Evolutionary conservation across 805 yeast genomes (phyloP).

Genomic region (Myxozyma melibiosi): DNA sequence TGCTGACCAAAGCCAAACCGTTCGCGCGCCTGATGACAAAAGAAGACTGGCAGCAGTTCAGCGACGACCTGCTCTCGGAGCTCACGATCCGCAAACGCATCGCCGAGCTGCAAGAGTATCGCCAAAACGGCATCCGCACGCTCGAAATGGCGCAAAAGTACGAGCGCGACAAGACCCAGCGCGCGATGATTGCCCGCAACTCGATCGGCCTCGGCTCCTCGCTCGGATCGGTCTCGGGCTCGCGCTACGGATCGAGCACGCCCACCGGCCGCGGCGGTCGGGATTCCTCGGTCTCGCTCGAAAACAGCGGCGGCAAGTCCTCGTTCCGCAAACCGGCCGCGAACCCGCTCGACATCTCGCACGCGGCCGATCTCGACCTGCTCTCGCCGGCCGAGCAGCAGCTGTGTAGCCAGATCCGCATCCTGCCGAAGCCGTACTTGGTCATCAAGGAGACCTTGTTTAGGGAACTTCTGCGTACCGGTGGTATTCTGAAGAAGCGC

Average conservation of each 20-base stretch:
- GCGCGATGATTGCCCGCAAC: slow-evolving; percentile 27
- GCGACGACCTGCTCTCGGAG: slow-evolving; percentile 74
- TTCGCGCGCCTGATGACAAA: slow-evolving; percentile 79
- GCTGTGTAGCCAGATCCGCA: slow-evolving; percentile 78
- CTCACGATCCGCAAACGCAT: slow-evolving; percentile 77
- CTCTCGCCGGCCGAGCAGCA: slow-evolving; percentile 86
- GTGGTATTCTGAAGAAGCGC: slow-evolving; percentile 80
- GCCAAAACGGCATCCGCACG: slow-evolving; percentile 83
- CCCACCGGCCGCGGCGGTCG: slow-evolving; percentile 28
- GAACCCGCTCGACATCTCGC: slow-evolving; percentile 47
- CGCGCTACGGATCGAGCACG: slow-evolving; percentile 27
- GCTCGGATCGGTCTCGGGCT: slow-evolving; percentile 12
- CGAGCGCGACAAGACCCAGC: slow-evolving; percentile 78
- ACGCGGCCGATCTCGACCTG: slow-evolving; percentile 79
- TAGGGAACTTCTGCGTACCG: slow-evolving; percentile 81
- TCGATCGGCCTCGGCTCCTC: slow-evolving; percentile 23
- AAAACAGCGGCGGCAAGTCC: slow-evolving; percentile 16
- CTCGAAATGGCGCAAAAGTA: slow-evolving; percentile 80
- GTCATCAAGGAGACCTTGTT: slow-evolving; percentile 89
- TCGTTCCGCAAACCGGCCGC: slow-evolving; percentile 40
- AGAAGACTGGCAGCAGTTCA: slow-evolving; percentile 74
- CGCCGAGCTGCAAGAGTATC: slow-evolving; percentile 89
- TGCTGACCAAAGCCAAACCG: slow-evolving; percentile 73
- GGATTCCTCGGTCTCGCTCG: slow-evolving; percentile 24
- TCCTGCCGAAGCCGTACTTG: slow-evolving; percentile 89